Evolutionary conservation across 169 alveolate genomes (phyloP).

Genomic region (Plasmodium vivax): DNA sequence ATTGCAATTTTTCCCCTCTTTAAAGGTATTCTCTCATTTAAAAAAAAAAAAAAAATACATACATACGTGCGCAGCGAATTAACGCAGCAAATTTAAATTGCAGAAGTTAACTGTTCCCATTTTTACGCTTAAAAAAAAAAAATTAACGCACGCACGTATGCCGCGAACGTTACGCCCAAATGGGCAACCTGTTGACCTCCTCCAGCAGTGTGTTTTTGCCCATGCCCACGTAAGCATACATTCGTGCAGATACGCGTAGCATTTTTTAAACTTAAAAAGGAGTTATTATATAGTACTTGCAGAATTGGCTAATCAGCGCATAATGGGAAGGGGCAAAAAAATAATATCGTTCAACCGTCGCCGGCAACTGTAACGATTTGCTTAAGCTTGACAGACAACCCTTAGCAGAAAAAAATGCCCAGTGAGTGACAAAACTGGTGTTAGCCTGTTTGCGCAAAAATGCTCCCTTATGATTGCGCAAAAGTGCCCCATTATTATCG

Average conservation of each 20-base stretch:
- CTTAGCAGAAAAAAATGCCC: background rate
- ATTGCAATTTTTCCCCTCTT: background rate
- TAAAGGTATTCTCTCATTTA: background rate
- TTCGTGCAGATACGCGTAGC: background rate
- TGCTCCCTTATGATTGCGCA: background rate
- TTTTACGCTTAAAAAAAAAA: background rate
- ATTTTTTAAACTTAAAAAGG: background rate
- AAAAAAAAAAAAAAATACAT: background rate
- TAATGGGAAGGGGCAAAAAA: background rate
- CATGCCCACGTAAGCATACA: background rate
- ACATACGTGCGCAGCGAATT: background rate
- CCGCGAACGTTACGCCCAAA: background rate
- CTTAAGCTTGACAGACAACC: background rate
- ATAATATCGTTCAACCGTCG: background rate
- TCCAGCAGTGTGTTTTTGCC: background rate
- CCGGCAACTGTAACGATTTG: conserved; percentile 1
- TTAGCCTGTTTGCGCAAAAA: background rate
- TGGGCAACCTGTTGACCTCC: background rate
- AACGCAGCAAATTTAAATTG: background rate
- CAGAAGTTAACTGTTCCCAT: background rate
- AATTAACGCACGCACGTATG: background rate
- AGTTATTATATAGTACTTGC: background rate
- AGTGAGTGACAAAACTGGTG: background rate
- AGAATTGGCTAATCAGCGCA: background rate
- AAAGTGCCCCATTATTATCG: background rate